Conservation (phyloP, 2,329 filamentous ascomycete species). For the Xylaria sp. region DNA sequence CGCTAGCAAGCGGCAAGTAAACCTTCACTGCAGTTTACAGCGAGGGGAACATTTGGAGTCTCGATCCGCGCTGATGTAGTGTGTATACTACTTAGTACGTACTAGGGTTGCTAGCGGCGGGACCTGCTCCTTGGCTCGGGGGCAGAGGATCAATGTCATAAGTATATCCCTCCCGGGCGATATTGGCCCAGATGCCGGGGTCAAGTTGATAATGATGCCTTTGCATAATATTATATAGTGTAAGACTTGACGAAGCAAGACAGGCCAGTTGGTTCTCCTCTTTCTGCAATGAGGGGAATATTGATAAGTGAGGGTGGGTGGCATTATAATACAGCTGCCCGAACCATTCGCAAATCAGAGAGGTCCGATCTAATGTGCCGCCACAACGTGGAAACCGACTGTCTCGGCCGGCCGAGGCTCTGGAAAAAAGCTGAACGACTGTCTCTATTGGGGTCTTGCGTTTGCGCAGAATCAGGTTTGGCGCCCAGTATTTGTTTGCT, state of each 20-base stretch:
- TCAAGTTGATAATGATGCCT: not conserved
- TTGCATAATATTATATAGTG: not conserved
- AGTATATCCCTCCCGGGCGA: constrained; percentile 3
- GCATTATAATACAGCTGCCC: not conserved
- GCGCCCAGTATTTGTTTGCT: constrained; percentile 5
- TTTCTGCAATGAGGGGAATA: not conserved
- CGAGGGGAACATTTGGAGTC: not conserved
- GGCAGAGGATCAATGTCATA: not conserved
- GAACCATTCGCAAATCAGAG: not conserved
- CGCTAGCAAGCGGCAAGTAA: no score
- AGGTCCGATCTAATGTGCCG: not conserved
- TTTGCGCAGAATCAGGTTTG: constrained; percentile 20
- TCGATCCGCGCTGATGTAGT: not conserved
- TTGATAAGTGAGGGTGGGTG: constrained; percentile 11
- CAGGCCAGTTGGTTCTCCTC: not conserved
- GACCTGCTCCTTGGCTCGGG: not conserved
- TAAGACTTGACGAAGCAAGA: constrained; percentile 6
- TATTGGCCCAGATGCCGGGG: constrained; percentile 10
- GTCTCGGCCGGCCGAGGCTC: constrained; percentile 28
- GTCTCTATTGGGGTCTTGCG: not conserved
- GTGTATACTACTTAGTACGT: not conserved
- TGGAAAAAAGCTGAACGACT: not conserved
- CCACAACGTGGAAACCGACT: constrained; percentile 3
- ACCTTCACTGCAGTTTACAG: no score
- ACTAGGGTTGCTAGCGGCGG: not conserved